A percentile compares a stretch with the other conserved stretches of the same genome.
These are phyloP conservation scores for Suhomyces ambrosiae DNA, from an alignment of 1,139 yeast genomes.

Conservation along the genomic window DNA sequence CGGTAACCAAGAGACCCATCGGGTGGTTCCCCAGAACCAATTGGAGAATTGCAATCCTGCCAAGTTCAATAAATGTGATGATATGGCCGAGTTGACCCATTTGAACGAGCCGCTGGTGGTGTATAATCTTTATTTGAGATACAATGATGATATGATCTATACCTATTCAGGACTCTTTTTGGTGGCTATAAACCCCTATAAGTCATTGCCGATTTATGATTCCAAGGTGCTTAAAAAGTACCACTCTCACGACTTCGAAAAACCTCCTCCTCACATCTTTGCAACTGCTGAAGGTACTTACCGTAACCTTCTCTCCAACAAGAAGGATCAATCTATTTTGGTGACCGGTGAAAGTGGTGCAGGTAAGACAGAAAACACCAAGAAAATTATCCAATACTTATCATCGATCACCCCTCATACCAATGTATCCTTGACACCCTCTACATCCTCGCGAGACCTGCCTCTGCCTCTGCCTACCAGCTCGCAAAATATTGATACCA, in stretches of 20 bases:
- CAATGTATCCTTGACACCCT: background rate
- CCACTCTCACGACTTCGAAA: constrained; percentile 47
- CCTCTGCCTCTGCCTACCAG: constrained; percentile 9
- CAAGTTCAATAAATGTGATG: constrained; percentile 89
- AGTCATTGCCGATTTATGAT: constrained; percentile 72
- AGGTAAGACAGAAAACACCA: constrained; percentile 97
- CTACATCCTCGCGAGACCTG: constrained; percentile 7
- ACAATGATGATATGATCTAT: constrained; percentile 76
- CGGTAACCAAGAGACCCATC: constrained; percentile 40
- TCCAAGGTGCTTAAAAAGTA: constrained; percentile 57
- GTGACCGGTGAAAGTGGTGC: constrained; percentile 99
- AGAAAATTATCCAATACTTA: constrained; percentile 88
- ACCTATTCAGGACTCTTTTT: constrained; percentile 80
- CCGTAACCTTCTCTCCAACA: constrained; percentile 68
- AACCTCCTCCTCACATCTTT: constrained; percentile 81
- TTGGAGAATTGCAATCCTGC: constrained; percentile 81
- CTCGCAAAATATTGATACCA: constrained; percentile 59
- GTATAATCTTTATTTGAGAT: constrained; percentile 76
- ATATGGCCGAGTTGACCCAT: constrained; percentile 94
- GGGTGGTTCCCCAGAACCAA: constrained; percentile 35
- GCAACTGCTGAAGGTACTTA: constrained; percentile 90
- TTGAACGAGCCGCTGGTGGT: constrained; percentile 94
- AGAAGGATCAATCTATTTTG: constrained; percentile 81
- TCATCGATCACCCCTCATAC: constrained; percentile 62
- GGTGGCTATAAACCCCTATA: constrained; percentile 95